Evolutionary conservation across 2,329 filamentous ascomycete genomes (phyloP), one percentile per base, ranked within the genome.

Genomic region (Teratosphaeria pseudoeucalypti): DNA sequence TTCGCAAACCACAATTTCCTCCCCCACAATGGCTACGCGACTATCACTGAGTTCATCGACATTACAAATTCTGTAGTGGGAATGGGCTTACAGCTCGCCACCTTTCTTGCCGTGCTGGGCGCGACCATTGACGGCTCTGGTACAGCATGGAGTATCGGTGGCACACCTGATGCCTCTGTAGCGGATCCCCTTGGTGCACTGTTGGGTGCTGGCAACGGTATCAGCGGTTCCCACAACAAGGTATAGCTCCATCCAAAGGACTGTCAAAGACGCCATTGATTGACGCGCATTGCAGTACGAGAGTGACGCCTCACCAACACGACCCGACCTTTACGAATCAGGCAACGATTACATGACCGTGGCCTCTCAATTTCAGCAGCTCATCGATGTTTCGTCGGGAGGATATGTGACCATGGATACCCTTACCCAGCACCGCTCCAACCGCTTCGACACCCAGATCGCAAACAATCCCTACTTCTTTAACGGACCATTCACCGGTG

Each of bases 401-500:
- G 61, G 61, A 16, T 27, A 60, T 1, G 61, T 67, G 54, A 49
- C 60, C 29, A 26, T 62, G 53, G 58, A 62, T 14, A 12, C 47
- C 29, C 58, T 62, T 29, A 57, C 56, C 14, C 49, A 29, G 5
- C 64, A 62, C 61, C 62, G 65, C 10, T 62, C 62, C 5, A 37
- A 65, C 39, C 64, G 65, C 12, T 65, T 67, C 59, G 65, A 67
- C 27, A 23, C 32, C 6, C 61, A 62, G 34, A 65, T 71, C 34
- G 64, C 63, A n/a, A 65, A 65, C 57, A 73, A 73, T 61, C 67
- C 69, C 23, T 70, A 72, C 64, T 72, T 70, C 64, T 72, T 70
- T 63, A 66, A 68, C 59, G 68, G 62, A 16, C 68, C 69, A 3
- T 71, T 71, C 64, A 56, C 65, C 10, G 67, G 67, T 55, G 62